phyloP scores from a whole-genome alignment of 2,329 filamentous ascomycete genomes.

The Fusarium chlamydosporum region DNA sequence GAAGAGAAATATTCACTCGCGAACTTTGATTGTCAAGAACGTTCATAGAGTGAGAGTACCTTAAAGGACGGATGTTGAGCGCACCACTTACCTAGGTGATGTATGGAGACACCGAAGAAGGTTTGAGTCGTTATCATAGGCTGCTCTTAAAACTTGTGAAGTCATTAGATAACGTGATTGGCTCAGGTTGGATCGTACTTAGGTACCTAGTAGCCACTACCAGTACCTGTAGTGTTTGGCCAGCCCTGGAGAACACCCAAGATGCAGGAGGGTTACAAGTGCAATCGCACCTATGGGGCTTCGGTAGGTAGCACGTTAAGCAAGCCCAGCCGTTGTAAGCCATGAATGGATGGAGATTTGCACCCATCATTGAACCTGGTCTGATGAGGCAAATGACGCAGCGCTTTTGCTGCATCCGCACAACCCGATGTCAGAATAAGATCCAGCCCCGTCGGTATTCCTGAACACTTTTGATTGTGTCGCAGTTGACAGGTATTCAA shows the following conservation, averaged over 20 bases:
- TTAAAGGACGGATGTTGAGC: constrained; percentile 26
- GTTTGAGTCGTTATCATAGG: constrained; percentile 43
- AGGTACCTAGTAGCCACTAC: too few relatives aligned
- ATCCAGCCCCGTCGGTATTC: not conserved
- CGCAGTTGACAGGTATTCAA: not conserved
- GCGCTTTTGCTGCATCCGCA: constrained; percentile 10
- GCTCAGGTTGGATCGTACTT: constrained; percentile 13
- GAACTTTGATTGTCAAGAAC: constrained; percentile 40
- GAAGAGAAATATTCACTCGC: constrained; percentile 28
- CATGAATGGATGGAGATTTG: not conserved
- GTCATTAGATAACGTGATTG: constrained; percentile 38
- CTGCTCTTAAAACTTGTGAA: constrained; percentile 37
- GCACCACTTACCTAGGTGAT: constrained; percentile 10
- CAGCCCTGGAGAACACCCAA: constrained; percentile 8
- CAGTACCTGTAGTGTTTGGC: constrained; percentile 9
- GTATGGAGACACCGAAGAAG: constrained; percentile 23
- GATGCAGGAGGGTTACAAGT: constrained; percentile 13
- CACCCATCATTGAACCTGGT: constrained; percentile 13
- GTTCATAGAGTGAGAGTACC: constrained; percentile 25
- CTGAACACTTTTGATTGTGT: not conserved
- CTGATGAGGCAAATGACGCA: constrained; percentile 25
- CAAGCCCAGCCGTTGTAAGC: constrained; percentile 25
- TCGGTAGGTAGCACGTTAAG: constrained; percentile 4
- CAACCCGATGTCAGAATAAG: constrained; percentile 1
- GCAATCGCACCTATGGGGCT: not conserved